Conservation (phyloP, 78 protist genomes). For the Guillardia theta region DNA sequence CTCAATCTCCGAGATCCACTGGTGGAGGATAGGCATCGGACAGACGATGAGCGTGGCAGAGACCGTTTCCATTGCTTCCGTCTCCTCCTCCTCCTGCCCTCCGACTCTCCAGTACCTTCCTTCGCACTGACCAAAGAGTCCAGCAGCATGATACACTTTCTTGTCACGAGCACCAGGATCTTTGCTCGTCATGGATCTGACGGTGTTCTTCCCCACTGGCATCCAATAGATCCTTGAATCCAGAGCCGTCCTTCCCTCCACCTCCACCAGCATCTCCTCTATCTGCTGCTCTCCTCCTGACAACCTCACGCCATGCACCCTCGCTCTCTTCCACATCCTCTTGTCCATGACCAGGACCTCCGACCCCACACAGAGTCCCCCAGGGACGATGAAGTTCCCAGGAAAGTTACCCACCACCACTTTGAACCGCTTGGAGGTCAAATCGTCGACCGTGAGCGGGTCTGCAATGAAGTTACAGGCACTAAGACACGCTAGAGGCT, state of each 20-base stretch:
- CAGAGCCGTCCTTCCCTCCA: not conserved
- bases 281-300: not conserved
- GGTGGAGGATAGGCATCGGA: not conserved
- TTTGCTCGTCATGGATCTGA: not conserved
- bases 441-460: too few species aligned
- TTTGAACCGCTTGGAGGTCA: not conserved
- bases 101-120: not conserved
- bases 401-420: not conserved
- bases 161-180: not conserved
- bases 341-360: not conserved
- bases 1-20: not conserved
- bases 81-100: not conserved
- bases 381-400: not conserved
- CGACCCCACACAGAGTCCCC: not conserved
- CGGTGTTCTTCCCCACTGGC: not conserved
- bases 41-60: not conserved
- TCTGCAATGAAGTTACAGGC: too few species aligned
- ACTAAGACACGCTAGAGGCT: too few species aligned
- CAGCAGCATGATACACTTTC: not conserved
- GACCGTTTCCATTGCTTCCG: not conserved
- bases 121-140: not conserved
- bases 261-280: not conserved
- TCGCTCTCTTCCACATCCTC: not conserved
- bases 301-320: not conserved
- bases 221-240: not conserved